Percentiles rank a stretch among this genome's conserved stretches.
Evolutionary conservation across 208 protist species (phyloP).

Genomic region (Trypanosoma vivax): DNA sequence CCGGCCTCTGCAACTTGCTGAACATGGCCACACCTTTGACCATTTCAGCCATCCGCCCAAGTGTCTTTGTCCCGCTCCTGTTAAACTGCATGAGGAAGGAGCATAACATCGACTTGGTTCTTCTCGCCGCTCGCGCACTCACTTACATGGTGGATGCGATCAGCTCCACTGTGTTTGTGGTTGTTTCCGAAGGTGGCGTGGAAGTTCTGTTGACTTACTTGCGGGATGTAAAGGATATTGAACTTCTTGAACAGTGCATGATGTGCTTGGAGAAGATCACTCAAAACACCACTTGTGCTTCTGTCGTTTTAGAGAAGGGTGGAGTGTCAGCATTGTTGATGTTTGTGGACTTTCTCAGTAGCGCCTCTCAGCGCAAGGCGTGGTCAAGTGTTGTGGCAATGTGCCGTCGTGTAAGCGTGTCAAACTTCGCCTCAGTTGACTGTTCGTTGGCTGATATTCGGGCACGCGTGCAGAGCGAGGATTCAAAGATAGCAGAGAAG

Average conservation of each 20-base stretch:
- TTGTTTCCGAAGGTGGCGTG: constrained; percentile 49
- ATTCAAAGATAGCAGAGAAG: constrained; percentile 65
- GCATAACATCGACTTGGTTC: constrained; percentile 84
- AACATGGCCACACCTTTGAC: constrained; percentile 85
- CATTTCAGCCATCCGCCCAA: constrained; percentile 54
- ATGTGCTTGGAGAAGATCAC: constrained; percentile 89
- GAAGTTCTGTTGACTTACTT: constrained; percentile 74
- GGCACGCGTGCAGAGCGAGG: constrained; percentile 45
- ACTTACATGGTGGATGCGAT: constrained; percentile 89
- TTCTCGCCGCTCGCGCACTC: constrained; percentile 81
- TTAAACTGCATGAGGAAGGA: constrained; percentile 65
- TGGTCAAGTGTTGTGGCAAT: constrained; percentile 71
- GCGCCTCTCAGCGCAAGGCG: constrained; percentile 81
- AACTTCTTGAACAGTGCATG: constrained; percentile 92
- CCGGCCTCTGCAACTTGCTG: constrained; percentile 87
- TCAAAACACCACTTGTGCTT: constrained; percentile 25
- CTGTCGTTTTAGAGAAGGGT: constrained; percentile 46
- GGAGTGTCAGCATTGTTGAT: constrained; percentile 80
- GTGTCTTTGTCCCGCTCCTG: constrained; percentile 57
- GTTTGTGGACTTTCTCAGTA: constrained; percentile 93
- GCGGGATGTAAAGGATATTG: constrained; percentile 89
- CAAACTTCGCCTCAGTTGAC: constrained; percentile 40
- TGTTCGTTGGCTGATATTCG: constrained; percentile 69
- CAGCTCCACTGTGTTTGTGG: constrained; percentile 46
- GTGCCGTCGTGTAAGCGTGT: constrained; percentile 45